These are phyloP conservation scores for Aureoboletus auriporus DNA, from an alignment of 768 basidiomycete genomes.

Conservation along the genomic window DNA sequence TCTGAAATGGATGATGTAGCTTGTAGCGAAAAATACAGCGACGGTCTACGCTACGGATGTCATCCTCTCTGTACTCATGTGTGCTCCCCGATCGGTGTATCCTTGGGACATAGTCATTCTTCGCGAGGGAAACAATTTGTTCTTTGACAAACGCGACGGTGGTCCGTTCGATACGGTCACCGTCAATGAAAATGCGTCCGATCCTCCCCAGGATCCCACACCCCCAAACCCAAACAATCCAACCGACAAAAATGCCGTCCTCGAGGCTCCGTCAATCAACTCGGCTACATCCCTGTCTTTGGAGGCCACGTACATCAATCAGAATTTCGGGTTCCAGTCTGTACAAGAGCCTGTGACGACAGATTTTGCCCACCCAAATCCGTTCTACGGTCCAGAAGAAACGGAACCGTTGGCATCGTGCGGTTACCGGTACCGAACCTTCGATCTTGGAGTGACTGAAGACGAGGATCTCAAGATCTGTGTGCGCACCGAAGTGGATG, in stretches of 20 bases:
- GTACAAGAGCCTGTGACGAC: conserved; percentile 71
- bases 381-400: conserved; percentile 92
- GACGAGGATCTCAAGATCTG: conserved; percentile 90
- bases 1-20: conserved; percentile 38
- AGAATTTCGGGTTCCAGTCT: conserved; percentile 96
- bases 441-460: conserved; percentile 86
- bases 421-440: conserved; percentile 93
- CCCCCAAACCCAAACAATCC: conserved; percentile 79
- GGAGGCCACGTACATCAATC: conserved; percentile 98
- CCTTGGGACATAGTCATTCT: conserved; percentile 98
- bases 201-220: conserved; percentile 83
- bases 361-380: conserved; percentile 85
- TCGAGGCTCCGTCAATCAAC: conserved; percentile 84
- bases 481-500: conserved; percentile 95
- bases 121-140: conserved; percentile 88
- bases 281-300: conserved; percentile 89
- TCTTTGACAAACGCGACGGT: conserved; percentile 96
- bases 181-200: conserved; percentile 97
- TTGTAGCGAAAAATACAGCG: conserved; percentile 76
- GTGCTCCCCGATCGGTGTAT: conserved; percentile 90
- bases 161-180: conserved; percentile 97
- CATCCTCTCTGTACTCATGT: conserved; percentile 95
- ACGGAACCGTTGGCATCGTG: conserved; percentile 94
- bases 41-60: conserved; percentile 92
- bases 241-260: conserved; percentile 53